Base-by-base conservation (phyloP, 352 stramenopile genomes). In the Globisporangium splendens region DNA sequence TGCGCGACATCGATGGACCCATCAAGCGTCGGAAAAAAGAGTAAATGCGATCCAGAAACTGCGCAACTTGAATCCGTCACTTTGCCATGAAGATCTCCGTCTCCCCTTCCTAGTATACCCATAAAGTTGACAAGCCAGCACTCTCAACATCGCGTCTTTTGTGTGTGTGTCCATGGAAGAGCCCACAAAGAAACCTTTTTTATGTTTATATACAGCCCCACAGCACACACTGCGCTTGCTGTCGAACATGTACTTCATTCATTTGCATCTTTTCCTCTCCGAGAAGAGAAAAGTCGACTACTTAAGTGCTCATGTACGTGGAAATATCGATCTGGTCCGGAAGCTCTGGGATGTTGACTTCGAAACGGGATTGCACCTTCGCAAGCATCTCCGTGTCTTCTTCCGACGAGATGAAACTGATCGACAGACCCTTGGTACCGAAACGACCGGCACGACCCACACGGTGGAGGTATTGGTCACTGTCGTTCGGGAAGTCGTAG, bases 361-460 rank as follows among this genome's bases (percentile, higher is more conserved):
- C 97, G 75, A 99, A 99, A 70, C 97, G 95, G 48, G 86, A 97
- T 81, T 99, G 97, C 56, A 99, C 97, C 75, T 98, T 96, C 35
- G 96, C 89, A 18, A 99, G 88, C 80, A 99, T 98, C 65, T 98
- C 95, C 66, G 97, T 96, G 77, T 99, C 97, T 56, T 96, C 83
- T 55, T 97, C 89, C 51, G 92, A 99, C 46, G 96, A 98, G 67
- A 99, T 98, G 82, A 99, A 99, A 60, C 91, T 99, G 84, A 99
- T 99, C 53, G 97, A 98, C 64, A 99, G 89, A 77, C 98, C 98
- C 86, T 99, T 99, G 53, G 97, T 99, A 66, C 98, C 98, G 73
- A 99, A 99, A 78, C 98, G 94, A 70, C 98, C 98, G 20, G 98
- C 97, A 79, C 98, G 95, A 62, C 98, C 98, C 24, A 99, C 89